Base-by-base conservation (phyloP, 148 eudicot species). In the Beta vulgaris region DNA sequence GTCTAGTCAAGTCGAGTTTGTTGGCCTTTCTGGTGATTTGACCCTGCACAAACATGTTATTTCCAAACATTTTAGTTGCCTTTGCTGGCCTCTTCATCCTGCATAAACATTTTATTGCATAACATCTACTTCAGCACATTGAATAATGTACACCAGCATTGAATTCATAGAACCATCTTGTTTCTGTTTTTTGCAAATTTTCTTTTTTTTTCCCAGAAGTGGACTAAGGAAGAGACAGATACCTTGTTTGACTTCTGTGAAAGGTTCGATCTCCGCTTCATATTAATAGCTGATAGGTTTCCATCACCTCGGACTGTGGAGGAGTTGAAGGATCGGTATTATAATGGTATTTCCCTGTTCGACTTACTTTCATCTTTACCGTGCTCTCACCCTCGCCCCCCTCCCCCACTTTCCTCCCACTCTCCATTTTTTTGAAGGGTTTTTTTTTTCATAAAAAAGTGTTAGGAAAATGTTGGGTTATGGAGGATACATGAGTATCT, bases 151-250 rank as follows among this genome's bases (percentile, higher is more conserved):
- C 23, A 15, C 7, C 23, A 4, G 46, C 5, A 35, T 69, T 55
- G 54, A 23, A 28, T 62, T 53, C 1, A 42, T n/a, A 0, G 19
- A 21, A 11, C 39, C 2, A 19, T 51, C 43, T 39, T 9, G 43
- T 39, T 75, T 53, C 23, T 15, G 23, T 76, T 46, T 31, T 43
- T 15, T 12, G 49, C 64, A 48, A 42, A 28, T 31, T 63, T 67
- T 53, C 39, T 39, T 63, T 58, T 58, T 77, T 39, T 58, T 58
- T 77, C 35, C 39, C 79, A 95, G 99, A 80, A 76, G 74, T 95
- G 97, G 96, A 92, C 92, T 63, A 92, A 88, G 83, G 92, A 92
- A 85, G 97, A 95, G 84, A 95, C 99, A 34, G 94, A 92, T 85
- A 83, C 87, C 53, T 82, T 95, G 71, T 95, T 95, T 81, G 97